A percentile compares a stretch with the other conserved stretches of the same genome.
Evolutionary conservation across 2,329 filamentous ascomycete species (phyloP).

Genomic region (Dryadomyces quercus-mongolicae): DNA sequence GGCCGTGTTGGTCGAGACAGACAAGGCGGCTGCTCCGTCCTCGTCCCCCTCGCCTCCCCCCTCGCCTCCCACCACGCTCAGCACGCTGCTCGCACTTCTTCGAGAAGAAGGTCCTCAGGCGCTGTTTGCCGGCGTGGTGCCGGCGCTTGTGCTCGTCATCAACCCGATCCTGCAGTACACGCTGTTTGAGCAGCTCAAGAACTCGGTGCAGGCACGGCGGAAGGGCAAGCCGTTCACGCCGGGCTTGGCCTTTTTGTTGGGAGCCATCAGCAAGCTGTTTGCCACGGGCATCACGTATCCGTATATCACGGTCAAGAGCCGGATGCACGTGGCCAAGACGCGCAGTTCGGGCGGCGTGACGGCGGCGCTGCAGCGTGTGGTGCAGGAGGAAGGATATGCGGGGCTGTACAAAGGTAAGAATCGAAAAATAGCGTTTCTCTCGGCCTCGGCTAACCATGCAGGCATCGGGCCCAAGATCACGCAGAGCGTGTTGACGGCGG

Average conservation of each 20-base stretch:
- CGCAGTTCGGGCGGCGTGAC: constrained; percentile 45
- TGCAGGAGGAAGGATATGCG: constrained; percentile 79
- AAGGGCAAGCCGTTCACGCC: constrained; percentile 54
- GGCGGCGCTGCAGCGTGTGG: constrained; percentile 63
- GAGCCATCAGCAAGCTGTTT: constrained; percentile 86
- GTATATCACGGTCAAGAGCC: constrained; percentile 97
- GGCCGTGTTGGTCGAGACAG: constrained; percentile 3
- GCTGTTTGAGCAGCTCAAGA: constrained; percentile 97
- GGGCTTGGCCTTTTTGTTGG: constrained; percentile 77
- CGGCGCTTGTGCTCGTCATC: constrained; percentile 86
- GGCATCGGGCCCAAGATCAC: constrained; percentile 94
- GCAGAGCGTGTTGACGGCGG: constrained; percentile 91
- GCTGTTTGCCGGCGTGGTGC: constrained; percentile 85
- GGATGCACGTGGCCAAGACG: constrained; percentile 89
- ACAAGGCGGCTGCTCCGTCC: constrained; percentile 9
- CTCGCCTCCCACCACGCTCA: constrained; percentile 60
- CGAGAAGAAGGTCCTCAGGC: constrained; percentile 72
- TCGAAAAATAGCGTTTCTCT: too few species aligned
- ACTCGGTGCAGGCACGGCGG: constrained; percentile 57
- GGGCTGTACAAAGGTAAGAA: constrained; percentile 92
- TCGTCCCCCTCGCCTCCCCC: constrained; percentile 14
- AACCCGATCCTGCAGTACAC: constrained; percentile 99
- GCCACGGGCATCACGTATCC: constrained; percentile 93
- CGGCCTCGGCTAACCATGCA: constrained; percentile 24
- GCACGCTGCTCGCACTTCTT: constrained; percentile 69